phyloP scores from a whole-genome alignment of 169 alveolate genomes.

The Plasmodium blacklocki region DNA sequence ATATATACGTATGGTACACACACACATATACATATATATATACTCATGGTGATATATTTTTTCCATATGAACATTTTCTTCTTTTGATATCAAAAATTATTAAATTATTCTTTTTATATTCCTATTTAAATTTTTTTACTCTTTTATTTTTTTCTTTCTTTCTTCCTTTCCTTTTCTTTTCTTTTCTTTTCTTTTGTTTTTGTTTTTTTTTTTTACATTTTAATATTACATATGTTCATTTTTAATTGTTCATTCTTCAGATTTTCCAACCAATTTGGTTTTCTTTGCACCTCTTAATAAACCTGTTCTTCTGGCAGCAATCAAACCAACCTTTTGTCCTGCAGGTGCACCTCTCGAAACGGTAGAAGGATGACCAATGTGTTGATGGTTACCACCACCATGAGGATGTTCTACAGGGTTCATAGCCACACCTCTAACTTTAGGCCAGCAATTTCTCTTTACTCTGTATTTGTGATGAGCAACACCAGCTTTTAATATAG shows the following conservation, averaged over 20 bases:
- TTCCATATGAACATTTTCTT: no score
- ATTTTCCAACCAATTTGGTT: constrained; percentile 83
- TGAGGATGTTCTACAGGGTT: constrained; percentile 99
- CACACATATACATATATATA: not conserved
- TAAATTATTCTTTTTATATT: no score
- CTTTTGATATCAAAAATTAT: no score
- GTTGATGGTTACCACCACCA: constrained; percentile 99
- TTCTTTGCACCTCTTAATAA: constrained; percentile 97
- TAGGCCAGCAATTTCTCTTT: constrained; percentile 99
- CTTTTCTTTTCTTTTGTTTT: not conserved
- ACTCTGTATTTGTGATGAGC: constrained; percentile 98
- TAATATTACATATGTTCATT: not conserved
- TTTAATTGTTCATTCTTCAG: constrained; percentile 35
- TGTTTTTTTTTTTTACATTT: not conserved
- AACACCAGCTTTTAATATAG: constrained; percentile 99
- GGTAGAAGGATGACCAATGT: constrained; percentile 99
- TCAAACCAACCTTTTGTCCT: constrained; percentile 99
- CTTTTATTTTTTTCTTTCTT: not conserved
- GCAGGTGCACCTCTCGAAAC: constrained; percentile 98
- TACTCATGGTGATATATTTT: no score
- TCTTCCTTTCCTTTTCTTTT: not conserved
- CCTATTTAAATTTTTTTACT: not conserved
- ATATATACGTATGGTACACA: not conserved
- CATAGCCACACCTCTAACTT: constrained; percentile 99
- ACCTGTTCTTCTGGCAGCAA: constrained; percentile 99